Percentiles rank a stretch among this genome's conserved stretches.
These are phyloP conservation scores for Xylaria telfairii DNA, from an alignment of 495 filamentous ascomycete species.

Conservation along the genomic window DNA sequence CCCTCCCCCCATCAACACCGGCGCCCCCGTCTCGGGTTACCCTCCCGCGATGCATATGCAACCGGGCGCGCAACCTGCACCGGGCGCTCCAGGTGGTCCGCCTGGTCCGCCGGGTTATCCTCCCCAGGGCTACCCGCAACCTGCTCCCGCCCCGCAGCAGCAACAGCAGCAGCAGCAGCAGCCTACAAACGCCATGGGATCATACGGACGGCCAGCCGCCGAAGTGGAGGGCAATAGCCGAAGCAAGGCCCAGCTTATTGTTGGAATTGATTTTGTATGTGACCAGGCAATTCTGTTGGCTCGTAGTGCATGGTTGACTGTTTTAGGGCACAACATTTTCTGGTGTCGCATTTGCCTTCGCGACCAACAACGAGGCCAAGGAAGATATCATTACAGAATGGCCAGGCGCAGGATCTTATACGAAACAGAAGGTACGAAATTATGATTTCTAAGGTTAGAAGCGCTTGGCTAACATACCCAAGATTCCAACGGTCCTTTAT, in stretches of 20 bases:
- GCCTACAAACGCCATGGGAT: slow-evolving; percentile 43
- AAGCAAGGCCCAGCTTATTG: slow-evolving; percentile 80
- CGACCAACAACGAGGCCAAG: slow-evolving; percentile 78
- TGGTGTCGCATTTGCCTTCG: slow-evolving; percentile 75
- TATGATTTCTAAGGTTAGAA: background rate
- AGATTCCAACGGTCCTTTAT: slow-evolving; percentile 79
- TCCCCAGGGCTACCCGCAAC: slow-evolving; percentile 49
- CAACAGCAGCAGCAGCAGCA: slow-evolving; percentile 41
- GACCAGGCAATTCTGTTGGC: background rate
- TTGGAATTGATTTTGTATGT: slow-evolving; percentile 82
- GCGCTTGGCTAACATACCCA: slow-evolving; percentile 27
- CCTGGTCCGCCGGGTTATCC: slow-evolving; percentile 53
- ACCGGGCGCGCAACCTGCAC: slow-evolving; percentile 56
- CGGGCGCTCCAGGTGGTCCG: slow-evolving; percentile 54
- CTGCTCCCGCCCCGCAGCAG: slow-evolving; percentile 47
- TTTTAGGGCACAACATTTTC: slow-evolving; percentile 75
- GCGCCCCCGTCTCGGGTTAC: slow-evolving; percentile 57
- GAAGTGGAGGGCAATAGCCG: slow-evolving; percentile 88
- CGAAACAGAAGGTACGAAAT: slow-evolving; percentile 70
- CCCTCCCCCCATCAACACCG: slow-evolving; percentile 75
- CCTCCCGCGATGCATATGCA: slow-evolving; percentile 61
- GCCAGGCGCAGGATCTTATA: slow-evolving; percentile 76
- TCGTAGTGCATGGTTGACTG: slow-evolving; percentile 8
- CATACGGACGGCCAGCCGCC: slow-evolving; percentile 55
- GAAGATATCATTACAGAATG: slow-evolving; percentile 82